A percentile compares a stretch with the other conserved stretches of the same genome.
Evolutionary conservation across 2,329 filamentous ascomycete genomes (phyloP).

Genomic region (Diaporthe humulicola): DNA sequence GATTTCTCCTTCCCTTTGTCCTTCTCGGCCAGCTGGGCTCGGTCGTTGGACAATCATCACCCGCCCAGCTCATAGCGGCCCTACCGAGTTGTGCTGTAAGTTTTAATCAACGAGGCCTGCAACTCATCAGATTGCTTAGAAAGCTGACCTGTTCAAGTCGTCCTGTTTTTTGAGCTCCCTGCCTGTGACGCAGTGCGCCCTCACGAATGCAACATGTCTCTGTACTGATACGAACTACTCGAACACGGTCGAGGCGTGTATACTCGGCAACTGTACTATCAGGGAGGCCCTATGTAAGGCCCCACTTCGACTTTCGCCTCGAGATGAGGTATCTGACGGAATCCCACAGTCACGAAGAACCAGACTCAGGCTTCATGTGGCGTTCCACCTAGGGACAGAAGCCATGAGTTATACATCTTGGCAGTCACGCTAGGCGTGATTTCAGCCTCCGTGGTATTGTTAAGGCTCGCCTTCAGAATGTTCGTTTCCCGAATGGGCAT

Average conservation of each 20-base stretch:
- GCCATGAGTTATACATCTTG: neutral
- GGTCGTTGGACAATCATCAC: conserved; percentile 2
- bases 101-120: neutral
- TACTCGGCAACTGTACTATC: conserved; percentile 21
- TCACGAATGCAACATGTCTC: conserved; percentile 35
- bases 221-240: conserved; percentile 14
- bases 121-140: too few relatives aligned
- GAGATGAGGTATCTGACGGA: neutral
- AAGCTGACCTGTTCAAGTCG: conserved; percentile 3
- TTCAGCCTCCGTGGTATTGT: conserved; percentile 14
- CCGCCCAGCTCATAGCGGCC: conserved; percentile 1
- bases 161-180: conserved; percentile 13
- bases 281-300: conserved; percentile 32
- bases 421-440: conserved; percentile 30
- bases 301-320: too few relatives aligned
- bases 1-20: neutral
- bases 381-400: neutral
- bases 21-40: conserved; percentile 7
- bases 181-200: conserved; percentile 24
- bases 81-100: conserved; percentile 22
- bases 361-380: conserved; percentile 30
- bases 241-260: conserved; percentile 4
- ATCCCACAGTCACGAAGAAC: conserved; percentile 29
- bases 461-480: conserved; percentile 40
- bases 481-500: conserved; percentile 33